Base-by-base conservation (phyloP, 768 basidiomycete species). In the Scleroderma citrinum region DNA sequence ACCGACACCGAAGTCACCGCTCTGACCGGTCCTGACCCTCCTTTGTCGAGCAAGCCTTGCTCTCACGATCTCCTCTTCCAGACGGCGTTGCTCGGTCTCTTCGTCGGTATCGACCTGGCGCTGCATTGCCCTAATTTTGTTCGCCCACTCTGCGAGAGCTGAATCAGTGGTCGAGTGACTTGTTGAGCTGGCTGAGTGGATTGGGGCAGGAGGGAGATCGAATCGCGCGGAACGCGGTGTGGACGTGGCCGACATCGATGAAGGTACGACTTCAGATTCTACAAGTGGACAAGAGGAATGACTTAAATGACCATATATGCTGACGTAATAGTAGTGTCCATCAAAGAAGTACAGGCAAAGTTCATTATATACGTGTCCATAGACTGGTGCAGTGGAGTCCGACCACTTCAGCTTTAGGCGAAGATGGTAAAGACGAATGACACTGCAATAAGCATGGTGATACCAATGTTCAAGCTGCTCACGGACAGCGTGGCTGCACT, bases 91-190 rank as follows among this genome's bases (percentile, higher is more conserved):
- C 57, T 92, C 89, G 6, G 75, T 78, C 61, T 87, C 87, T 50
- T 89, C 87, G 53, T 88, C 84, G 13, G 82, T 82, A 53, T 92
- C 88, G 21, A 89, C 83, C 57, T 89, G 85, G 51, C 80, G 77
- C 62, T 90, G 88, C 65, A 91, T 68, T 14, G 80, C 85, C 62
- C 83, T 85, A 63, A 92, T 88, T 71, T 76, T 83, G 66, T 70
- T 83, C 13, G 87, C 78, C 88, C 88, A 91, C 64, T 91, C 86
- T 14, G 86, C 76, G n/a, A 89, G 73, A 43, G 80, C 83, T 3
- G 73, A 70, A 57, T 87, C 86, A 17, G 82, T 72, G 16, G 59
- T 44, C 7, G 55, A 12, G 21, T 24, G 14, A 16, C 14, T 42
- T 26, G 35, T 34, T 4, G 61, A 49, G 30, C 19, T 42, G 38